These are phyloP conservation scores for Pseudonitzschia delicatissima DNA, from an alignment of 108 stramenopile genomes.

Conservation along the genomic window DNA sequence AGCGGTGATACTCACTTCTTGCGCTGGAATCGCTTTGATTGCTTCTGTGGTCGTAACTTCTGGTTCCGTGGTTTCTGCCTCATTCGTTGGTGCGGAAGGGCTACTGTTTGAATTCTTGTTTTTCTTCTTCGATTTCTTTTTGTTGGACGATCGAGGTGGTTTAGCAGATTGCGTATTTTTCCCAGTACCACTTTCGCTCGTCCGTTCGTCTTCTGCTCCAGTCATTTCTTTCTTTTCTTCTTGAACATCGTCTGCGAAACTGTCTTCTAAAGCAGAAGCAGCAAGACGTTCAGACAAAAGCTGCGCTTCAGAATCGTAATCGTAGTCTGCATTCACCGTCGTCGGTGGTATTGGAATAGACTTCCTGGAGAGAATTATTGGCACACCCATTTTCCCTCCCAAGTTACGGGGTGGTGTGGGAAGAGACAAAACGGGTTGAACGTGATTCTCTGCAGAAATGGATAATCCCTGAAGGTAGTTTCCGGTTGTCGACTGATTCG, in stretches of 20 bases:
- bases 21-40: slow-evolving; percentile 61
- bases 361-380: slow-evolving; percentile 30
- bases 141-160: slow-evolving; percentile 4
- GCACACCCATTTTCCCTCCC: slow-evolving; percentile 16
- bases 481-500: not conserved
- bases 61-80: slow-evolving; percentile 17
- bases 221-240: slow-evolving; percentile 30
- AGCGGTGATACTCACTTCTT: slow-evolving; percentile 80
- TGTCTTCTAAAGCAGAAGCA: slow-evolving; percentile 39
- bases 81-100: slow-evolving; percentile 8
- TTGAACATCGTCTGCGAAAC: slow-evolving; percentile 14
- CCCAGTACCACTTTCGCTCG: not conserved
- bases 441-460: not conserved
- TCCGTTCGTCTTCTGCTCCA: slow-evolving; percentile 4
- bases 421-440: not conserved
- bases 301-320: slow-evolving; percentile 38
- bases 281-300: slow-evolving; percentile 37
- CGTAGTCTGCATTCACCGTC: not conserved
- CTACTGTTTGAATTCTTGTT: slow-evolving; percentile 31
- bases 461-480: slow-evolving; percentile 6
- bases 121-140: slow-evolving; percentile 33
- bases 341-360: not conserved
- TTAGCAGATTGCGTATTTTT: not conserved
- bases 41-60: slow-evolving; percentile 59
- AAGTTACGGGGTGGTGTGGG: slow-evolving; percentile 17